Conservation (phyloP, 2,329 filamentous ascomycete genomes). For the Botryotinia narcissicola region DNA sequence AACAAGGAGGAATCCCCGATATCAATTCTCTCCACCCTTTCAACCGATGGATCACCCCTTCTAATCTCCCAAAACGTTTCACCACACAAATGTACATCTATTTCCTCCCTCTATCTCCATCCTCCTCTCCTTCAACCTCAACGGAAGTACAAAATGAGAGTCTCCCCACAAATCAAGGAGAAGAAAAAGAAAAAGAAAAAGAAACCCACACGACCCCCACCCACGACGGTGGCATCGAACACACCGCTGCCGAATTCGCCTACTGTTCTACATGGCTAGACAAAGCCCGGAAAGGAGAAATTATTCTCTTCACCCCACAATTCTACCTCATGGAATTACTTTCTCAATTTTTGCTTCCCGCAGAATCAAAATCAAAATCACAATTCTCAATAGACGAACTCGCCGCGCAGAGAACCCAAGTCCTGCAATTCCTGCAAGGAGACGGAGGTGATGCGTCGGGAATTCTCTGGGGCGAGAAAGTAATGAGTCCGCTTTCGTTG, state of each 20-base stretch:
- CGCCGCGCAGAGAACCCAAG: conserved; percentile 48
- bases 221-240: conserved; percentile 60
- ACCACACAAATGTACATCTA: conserved; percentile 98
- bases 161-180: not conserved
- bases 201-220: conserved; percentile 22
- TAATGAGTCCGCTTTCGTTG: conserved; percentile 55
- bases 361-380: conserved; percentile 23
- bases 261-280: conserved; percentile 67
- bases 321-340: conserved; percentile 68
- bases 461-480: conserved; percentile 54
- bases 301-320: conserved; percentile 90
- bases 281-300: conserved; percentile 59
- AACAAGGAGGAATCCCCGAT: not conserved
- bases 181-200: too few species aligned
- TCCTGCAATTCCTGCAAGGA: conserved; percentile 53
- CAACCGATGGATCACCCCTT: conserved; percentile 87
- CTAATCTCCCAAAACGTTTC: conserved; percentile 70
- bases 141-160: not conserved
- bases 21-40: conserved; percentile 71
- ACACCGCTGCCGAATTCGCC: conserved; percentile 76
- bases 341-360: conserved; percentile 48
- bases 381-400: conserved; percentile 38
- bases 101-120: conserved; percentile 64
- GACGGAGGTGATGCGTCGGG: conserved; percentile 44
- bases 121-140: not conserved